phyloP scores from a whole-genome alignment of 148 eudicot species.

The Dysphania ambrosioides region DNA sequence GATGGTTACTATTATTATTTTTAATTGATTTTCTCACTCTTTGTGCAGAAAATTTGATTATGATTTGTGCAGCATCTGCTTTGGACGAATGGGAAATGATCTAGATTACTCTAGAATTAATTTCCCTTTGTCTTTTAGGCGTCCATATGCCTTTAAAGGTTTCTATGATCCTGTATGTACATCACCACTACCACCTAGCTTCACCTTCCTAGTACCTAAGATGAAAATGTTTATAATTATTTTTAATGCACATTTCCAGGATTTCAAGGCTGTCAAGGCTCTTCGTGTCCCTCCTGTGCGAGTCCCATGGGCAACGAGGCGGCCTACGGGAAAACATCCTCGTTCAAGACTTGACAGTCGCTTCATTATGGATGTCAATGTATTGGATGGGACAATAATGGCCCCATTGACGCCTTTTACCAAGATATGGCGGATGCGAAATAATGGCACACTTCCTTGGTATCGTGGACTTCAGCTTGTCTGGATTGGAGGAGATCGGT shows the following conservation, averaged over 20 bases:
- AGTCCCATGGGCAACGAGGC: background rate
- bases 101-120: conserved; percentile 65
- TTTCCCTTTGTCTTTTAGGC: conserved; percentile 36
- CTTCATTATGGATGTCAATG: conserved; percentile 60
- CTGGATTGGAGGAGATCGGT: conserved; percentile 75
- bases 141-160: conserved; percentile 25
- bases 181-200: conserved; percentile 12
- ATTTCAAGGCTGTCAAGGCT: background rate
- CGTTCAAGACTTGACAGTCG: conserved; percentile 59
- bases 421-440: conserved; percentile 84
- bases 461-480: conserved; percentile 49
- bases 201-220: background rate
- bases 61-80: conserved; percentile 77
- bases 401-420: conserved; percentile 73
- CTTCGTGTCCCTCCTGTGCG: too few relatives aligned
- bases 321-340: background rate
- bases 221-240: conserved; percentile 2
- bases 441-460: conserved; percentile 64
- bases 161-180: conserved; percentile 34
- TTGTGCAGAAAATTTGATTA: conserved; percentile 60
- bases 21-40: conserved; percentile 13
- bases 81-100: conserved; percentile 45
- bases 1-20: background rate
- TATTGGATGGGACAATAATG: conserved; percentile 70
- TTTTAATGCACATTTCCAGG: conserved; percentile 7